phyloP scores from a whole-genome alignment of 768 basidiomycete genomes.

The Lepiota subincarnata region DNA sequence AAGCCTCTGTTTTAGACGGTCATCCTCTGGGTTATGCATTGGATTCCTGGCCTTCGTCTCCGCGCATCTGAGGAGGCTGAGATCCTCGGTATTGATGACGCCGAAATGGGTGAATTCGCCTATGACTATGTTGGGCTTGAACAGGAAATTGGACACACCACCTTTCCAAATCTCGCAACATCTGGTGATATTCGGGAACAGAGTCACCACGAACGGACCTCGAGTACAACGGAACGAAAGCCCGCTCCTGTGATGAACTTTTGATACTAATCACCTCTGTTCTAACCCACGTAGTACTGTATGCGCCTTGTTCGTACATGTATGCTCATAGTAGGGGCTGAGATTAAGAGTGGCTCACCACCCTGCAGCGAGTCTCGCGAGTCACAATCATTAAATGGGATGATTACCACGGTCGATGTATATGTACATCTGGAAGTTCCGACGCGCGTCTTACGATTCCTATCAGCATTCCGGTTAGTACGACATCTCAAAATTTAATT shows the following conservation, averaged over 20 bases:
- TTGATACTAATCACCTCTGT: background rate
- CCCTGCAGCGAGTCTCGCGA: too few relatives aligned
- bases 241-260: background rate
- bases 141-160: slow-evolving; percentile 41
- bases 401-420: too few relatives aligned
- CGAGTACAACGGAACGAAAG: slow-evolving; percentile 10
- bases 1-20: slow-evolving; percentile 44
- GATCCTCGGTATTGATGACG: slow-evolving; percentile 84
- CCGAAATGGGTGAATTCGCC: slow-evolving; percentile 86
- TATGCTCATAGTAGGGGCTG: too few relatives aligned
- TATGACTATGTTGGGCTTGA: slow-evolving; percentile 85
- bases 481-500: too few relatives aligned
- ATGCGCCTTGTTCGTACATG: too few relatives aligned
- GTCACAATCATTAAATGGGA: too few relatives aligned
- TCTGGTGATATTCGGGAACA: slow-evolving; percentile 25
- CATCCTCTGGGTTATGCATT: slow-evolving; percentile 88
- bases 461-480: too few relatives aligned
- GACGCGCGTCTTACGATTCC: too few relatives aligned
- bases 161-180: slow-evolving; percentile 18
- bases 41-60: slow-evolving; percentile 73
- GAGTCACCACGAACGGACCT: slow-evolving; percentile 17
- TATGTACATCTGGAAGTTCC: too few relatives aligned
- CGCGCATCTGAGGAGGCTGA: slow-evolving; percentile 63
- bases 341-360: too few relatives aligned
- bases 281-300: background rate